phyloP scores from a whole-genome alignment of 164 flowering plant genomes.

The Amborella trichopoda region DNA sequence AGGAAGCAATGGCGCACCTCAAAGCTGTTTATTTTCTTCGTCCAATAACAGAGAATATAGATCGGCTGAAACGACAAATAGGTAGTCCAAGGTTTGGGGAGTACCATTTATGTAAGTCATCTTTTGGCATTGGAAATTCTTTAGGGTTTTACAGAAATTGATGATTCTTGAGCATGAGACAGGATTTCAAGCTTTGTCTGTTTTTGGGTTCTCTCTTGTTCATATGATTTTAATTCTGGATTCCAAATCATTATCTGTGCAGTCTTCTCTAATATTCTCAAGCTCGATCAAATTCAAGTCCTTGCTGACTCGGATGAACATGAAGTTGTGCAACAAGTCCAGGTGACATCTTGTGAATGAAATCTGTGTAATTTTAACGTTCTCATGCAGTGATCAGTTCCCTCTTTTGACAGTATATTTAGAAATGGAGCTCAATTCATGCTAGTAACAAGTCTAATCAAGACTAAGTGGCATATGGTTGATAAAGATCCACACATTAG shows the following conservation, averaged over 20 bases:
- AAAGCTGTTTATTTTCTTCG: conserved; percentile 87
- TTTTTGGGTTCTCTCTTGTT: not conserved
- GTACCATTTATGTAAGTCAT: conserved; percentile 89
- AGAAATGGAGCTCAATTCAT: too few species aligned
- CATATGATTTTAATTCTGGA: not conserved
- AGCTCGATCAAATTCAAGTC: conserved; percentile 73
- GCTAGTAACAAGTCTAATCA: too few species aligned
- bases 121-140: not conserved
- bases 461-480: too few species aligned
- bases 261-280: conserved; percentile 93
- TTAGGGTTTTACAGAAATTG: not conserved
- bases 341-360: conserved; percentile 55
- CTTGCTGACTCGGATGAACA: conserved; percentile 96
- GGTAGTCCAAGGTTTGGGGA: conserved; percentile 87
- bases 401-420: too few species aligned
- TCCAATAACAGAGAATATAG: conserved; percentile 78
- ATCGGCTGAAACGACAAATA: conserved; percentile 64
- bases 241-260: conserved; percentile 8
- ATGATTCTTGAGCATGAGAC: not conserved
- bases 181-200: not conserved
- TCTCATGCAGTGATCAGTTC: too few species aligned
- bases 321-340: conserved; percentile 93
- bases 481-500: too few species aligned
- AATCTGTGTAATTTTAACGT: too few species aligned
- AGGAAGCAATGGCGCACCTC: conserved; percentile 85